These are phyloP conservation scores for Spinellus fusiger DNA, from an alignment of 192 early-diverging fungal species.

Conservation along the genomic window DNA sequence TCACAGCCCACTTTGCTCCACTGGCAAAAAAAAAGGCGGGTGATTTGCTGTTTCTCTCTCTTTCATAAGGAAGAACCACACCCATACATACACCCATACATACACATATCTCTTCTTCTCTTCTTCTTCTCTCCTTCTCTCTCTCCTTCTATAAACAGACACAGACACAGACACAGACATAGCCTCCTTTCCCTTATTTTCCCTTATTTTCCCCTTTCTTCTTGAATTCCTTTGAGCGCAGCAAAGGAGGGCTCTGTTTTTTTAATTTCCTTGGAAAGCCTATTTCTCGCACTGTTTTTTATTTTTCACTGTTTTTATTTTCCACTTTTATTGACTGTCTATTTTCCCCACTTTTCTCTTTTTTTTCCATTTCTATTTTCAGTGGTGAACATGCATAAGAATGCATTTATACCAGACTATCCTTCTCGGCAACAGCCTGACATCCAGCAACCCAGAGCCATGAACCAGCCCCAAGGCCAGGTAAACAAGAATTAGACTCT, in stretches of 20 bases:
- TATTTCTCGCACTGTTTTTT: not conserved
- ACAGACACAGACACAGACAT: not conserved
- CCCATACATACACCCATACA: not conserved
- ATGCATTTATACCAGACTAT: slow-evolving; percentile 15
- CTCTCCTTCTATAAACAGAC: not conserved
- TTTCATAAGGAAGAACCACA: not conserved
- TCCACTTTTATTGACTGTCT: not conserved
- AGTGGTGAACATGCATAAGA: not conserved
- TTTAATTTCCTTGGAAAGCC: not conserved
- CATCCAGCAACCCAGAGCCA: slow-evolving; percentile 15
- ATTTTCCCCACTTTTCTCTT: not conserved
- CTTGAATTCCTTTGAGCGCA: not conserved
- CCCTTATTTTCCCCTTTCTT: not conserved
- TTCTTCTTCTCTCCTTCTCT: not conserved
- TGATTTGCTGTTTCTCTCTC: too few species aligned
- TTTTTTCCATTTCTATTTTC: not conserved
- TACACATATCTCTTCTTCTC: not conserved
- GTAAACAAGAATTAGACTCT: slow-evolving; percentile 1
- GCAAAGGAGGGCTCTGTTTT: not conserved
- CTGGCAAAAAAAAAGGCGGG: too few species aligned
- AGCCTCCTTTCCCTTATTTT: too few species aligned
- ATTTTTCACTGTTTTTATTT: not conserved
- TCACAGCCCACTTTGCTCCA: too few species aligned
- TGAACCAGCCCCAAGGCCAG: slow-evolving; percentile 17
- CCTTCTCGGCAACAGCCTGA: slow-evolving; percentile 1